phyloP scores from a whole-genome alignment of 495 filamentous ascomycete species.

The Penicillium roqueforti region DNA sequence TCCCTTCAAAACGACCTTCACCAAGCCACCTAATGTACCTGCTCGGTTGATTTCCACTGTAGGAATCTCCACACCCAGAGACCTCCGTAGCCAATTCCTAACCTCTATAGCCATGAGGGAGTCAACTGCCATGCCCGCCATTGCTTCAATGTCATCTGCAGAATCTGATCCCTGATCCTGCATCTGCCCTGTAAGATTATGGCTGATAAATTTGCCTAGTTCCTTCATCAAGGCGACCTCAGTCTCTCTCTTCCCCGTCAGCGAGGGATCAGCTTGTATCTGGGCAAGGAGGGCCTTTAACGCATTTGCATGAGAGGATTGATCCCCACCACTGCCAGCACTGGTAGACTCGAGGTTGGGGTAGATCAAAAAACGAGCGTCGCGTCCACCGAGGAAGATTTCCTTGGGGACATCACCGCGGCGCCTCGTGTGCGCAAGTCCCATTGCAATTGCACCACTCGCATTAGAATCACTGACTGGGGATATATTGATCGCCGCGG shows the following conservation, averaged over 20 bases:
- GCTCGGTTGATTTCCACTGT: constrained; percentile 29
- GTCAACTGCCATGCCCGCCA: constrained; percentile 36
- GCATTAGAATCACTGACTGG: background rate
- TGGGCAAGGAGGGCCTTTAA: background rate
- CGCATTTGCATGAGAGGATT: background rate
- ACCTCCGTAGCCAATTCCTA: constrained; percentile 35
- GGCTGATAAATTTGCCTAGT: background rate
- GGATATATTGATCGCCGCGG: background rate
- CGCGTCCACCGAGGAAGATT: constrained; percentile 1
- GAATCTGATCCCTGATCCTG: background rate
- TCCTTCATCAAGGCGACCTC: background rate
- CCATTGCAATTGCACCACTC: background rate
- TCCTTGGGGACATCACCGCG: background rate
- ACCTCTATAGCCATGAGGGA: constrained; percentile 44
- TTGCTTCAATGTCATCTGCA: constrained; percentile 20
- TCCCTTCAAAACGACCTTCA: constrained; percentile 11
- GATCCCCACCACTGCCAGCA: background rate
- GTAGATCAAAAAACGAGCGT: constrained; percentile 2
- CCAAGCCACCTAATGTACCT: constrained; percentile 16
- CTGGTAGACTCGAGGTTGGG: constrained; percentile 1
- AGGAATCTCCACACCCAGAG: constrained; percentile 25
- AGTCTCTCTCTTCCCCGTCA: background rate
- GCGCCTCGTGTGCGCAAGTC: constrained; percentile 1
- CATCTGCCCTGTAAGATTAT: constrained; percentile 1
- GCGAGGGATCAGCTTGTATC: background rate